Percentiles rank a stretch among this genome's conserved stretches.
Evolutionary conservation across 768 basidiomycete genomes (phyloP).

Genomic region (Pisolithus tinctorius): DNA sequence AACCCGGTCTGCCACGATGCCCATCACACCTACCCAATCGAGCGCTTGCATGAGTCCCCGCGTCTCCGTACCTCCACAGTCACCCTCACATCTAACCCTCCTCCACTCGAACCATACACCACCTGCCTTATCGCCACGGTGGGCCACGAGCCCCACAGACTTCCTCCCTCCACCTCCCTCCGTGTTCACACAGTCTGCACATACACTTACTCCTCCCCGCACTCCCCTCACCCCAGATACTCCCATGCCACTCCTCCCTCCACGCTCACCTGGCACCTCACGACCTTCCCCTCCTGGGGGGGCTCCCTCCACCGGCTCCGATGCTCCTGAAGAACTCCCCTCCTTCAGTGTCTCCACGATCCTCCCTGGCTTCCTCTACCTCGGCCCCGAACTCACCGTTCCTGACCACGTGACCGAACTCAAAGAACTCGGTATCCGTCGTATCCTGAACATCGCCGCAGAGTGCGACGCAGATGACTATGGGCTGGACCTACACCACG

Average conservation of each 20-base stretch:
- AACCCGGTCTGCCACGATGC: constrained; percentile 53
- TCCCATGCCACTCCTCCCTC: constrained; percentile 30
- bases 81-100: constrained; percentile 58
- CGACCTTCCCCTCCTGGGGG: constrained; percentile 41
- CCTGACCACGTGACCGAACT: constrained; percentile 73
- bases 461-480: constrained; percentile 83
- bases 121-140: constrained; percentile 41
- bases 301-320: constrained; percentile 15
- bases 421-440: constrained; percentile 66
- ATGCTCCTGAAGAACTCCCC: constrained; percentile 43
- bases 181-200: constrained; percentile 8
- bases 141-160: constrained; percentile 29
- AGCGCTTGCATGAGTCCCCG: constrained; percentile 14
- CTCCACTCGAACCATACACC: constrained; percentile 54
- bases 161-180: constrained; percentile 32
- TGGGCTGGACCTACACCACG: constrained; percentile 55
- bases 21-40: constrained; percentile 31
- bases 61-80: constrained; percentile 29
- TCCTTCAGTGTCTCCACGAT: constrained; percentile 85
- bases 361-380: constrained; percentile 82
- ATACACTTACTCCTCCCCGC: constrained; percentile 29
- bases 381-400: constrained; percentile 80
- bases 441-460: constrained; percentile 86
- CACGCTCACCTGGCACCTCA: constrained; percentile 51
- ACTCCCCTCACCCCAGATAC: constrained; percentile 37